phyloP scores from a whole-genome alignment of 2,329 filamentous ascomycete genomes.

The Aspergillus fumigatiaffinis region DNA sequence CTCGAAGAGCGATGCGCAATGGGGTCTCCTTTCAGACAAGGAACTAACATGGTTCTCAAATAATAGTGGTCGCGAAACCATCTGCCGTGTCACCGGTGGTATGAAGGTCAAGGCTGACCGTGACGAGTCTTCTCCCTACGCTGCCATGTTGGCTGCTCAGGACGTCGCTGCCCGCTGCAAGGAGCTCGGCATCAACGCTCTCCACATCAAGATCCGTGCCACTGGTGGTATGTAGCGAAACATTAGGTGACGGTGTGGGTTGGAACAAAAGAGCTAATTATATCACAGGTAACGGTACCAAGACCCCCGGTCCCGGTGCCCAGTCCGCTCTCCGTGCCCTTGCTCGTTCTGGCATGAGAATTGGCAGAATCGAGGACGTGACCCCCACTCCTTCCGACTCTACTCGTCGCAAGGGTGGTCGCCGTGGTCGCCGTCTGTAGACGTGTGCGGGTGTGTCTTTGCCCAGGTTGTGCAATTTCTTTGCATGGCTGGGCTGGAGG shows the following conservation, averaged over 20 bases:
- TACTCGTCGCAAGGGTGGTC: conserved; percentile 99
- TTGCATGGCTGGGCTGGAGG: conserved; percentile 32
- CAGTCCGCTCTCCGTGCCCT: conserved; percentile 98
- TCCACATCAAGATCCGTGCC: conserved; percentile 99
- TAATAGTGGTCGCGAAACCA: conserved; percentile 95
- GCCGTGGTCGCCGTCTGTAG: conserved; percentile 99
- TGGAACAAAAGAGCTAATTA: neutral
- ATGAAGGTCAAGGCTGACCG: conserved; percentile 99
- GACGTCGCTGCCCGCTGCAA: conserved; percentile 91
- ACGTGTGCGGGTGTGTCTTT: conserved; percentile 40
- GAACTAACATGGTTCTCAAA: conserved; percentile 7
- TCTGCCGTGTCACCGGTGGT: conserved; percentile 98
- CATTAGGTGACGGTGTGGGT: neutral
- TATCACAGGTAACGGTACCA: conserved; percentile 84
- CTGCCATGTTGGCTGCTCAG: conserved; percentile 99
- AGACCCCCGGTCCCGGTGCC: conserved; percentile 98
- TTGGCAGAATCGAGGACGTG: conserved; percentile 98
- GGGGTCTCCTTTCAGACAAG: neutral
- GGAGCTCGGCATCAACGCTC: conserved; percentile 83
- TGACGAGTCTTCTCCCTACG: conserved; percentile 99
- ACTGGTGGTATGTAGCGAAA: conserved; percentile 72
- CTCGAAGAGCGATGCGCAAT: conserved; percentile 7
- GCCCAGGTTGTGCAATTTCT: conserved; percentile 21
- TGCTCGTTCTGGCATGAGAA: conserved; percentile 99
- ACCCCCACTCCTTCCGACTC: conserved; percentile 99